Conservation (phyloP, 441 rosid species). For the Pelargonium cotyledonis region DNA sequence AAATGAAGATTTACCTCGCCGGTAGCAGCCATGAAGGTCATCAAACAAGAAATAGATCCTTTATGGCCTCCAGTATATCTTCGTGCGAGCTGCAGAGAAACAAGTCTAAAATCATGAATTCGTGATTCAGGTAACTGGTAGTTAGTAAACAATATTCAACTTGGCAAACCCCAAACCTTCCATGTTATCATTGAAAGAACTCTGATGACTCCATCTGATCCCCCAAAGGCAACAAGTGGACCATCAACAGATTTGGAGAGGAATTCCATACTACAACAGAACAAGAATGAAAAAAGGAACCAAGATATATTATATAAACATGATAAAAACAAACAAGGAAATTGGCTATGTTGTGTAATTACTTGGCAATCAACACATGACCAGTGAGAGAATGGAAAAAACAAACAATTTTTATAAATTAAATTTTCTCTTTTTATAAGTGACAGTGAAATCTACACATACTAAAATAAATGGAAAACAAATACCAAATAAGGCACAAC, state of each 20-base stretch:
- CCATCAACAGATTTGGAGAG: slow-evolving; percentile 79
- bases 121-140: background rate
- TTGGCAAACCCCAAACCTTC: slow-evolving; percentile 55
- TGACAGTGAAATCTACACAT: background rate
- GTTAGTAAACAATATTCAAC: background rate
- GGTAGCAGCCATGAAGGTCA: slow-evolving; percentile 96
- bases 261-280: slow-evolving; percentile 79
- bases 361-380: background rate
- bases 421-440: background rate
- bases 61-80: slow-evolving; percentile 96
- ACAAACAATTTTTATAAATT: background rate
- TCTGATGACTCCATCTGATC: slow-evolving; percentile 95
- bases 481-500: background rate
- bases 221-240: slow-evolving; percentile 96
- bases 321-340: slow-evolving; percentile 4
- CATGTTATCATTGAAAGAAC: slow-evolving; percentile 98
- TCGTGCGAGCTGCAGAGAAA: slow-evolving; percentile 72
- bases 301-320: slow-evolving; percentile 6
- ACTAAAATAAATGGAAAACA: background rate
- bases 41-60: slow-evolving; percentile 88
- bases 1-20: slow-evolving; percentile 63
- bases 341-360: background rate
- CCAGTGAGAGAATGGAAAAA: background rate
- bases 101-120: slow-evolving; percentile 19
- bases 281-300: slow-evolving; percentile 9